Base-by-base conservation (phyloP, 164 flowering plant genomes). In the Litsea cubeba region DNA sequence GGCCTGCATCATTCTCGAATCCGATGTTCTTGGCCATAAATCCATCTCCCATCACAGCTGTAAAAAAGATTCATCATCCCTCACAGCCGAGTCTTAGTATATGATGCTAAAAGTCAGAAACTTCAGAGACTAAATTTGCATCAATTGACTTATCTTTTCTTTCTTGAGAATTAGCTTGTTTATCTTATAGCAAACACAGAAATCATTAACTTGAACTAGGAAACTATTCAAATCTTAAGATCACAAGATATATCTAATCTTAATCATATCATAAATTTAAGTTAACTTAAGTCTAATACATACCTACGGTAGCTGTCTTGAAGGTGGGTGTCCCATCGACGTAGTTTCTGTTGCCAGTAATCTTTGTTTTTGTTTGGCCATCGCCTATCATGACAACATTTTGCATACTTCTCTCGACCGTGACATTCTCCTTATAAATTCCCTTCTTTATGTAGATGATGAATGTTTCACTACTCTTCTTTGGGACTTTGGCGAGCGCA, bases 1-100 rank as follows among this genome's bases (percentile, higher is more conserved):
- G 76, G 40, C 95, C 97, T 0, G 98, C 97, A 1, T 84, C 26
- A 86, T 94, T 94, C 89, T 89, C 95, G 46, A 94, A 85, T 66
- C 90, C 91, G 10, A 94, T 87, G 83, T 86, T 83, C 86, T 83
- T 87, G 10, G 90, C 97, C 1, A 88, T 82, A 90, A 94, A 94
- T 10, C 78, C 71, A 15, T 65, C 69, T 12, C 92, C 97, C 3
- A 67, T 20, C 0, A 80, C 82, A 1, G 87, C 97, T 90, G 87
- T 54, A 54, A 54, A 54, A 20, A 54, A 5, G 60, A 54, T 14
- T 54, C 20, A 54, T 20, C 5, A 54, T 15, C 12, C 20, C n/a
- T 3, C 60, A 20, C 60, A 54, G n/a, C 60, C 2, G 46, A 54
- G 15, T 54, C 60, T 3, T 54, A 15, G 1, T 40, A 40, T 40